These are phyloP conservation scores for Fusarium tupiense DNA, from an alignment of 2,329 filamentous ascomycete genomes.

Conservation along the genomic window DNA sequence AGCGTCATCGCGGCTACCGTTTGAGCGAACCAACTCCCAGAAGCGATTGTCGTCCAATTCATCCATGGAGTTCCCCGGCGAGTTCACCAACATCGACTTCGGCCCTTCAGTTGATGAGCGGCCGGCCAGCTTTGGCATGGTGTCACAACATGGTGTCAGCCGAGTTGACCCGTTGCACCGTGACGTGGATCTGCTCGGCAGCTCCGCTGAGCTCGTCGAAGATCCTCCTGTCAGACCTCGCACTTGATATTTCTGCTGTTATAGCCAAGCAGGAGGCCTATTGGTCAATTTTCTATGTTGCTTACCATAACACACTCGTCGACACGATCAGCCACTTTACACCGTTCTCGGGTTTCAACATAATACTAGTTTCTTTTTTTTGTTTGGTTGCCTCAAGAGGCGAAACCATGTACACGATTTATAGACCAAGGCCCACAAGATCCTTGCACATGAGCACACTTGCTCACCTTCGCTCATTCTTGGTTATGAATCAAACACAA, in stretches of 20 bases:
- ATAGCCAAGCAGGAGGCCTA: background rate
- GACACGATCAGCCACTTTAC: background rate
- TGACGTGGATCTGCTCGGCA: constrained; percentile 60
- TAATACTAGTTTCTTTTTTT: constrained; percentile 30
- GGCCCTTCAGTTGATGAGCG: constrained; percentile 55
- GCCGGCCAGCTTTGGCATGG: constrained; percentile 65
- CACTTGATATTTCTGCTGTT: constrained; percentile 26
- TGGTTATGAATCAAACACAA: constrained; percentile 5
- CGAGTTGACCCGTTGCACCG: constrained; percentile 60
- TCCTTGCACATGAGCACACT: constrained; percentile 25
- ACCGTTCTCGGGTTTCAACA: constrained; percentile 10
- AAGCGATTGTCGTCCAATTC: constrained; percentile 62
- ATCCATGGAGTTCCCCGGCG: constrained; percentile 59
- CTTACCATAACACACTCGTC: background rate
- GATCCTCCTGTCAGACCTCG: constrained; percentile 43
- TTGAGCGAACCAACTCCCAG: constrained; percentile 65
- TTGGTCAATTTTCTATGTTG: background rate
- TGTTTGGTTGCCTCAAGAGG: background rate
- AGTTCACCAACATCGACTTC: constrained; percentile 55
- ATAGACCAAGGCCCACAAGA: constrained; percentile 37
- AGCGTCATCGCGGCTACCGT: constrained; percentile 57
- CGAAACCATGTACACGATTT: constrained; percentile 37
- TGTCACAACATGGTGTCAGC: constrained; percentile 66
- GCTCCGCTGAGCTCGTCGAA: constrained; percentile 66
- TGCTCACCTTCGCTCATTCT: constrained; percentile 17